Evolutionary conservation across 257 asterid genomes (phyloP).

Genomic region (Lantana camara): DNA sequence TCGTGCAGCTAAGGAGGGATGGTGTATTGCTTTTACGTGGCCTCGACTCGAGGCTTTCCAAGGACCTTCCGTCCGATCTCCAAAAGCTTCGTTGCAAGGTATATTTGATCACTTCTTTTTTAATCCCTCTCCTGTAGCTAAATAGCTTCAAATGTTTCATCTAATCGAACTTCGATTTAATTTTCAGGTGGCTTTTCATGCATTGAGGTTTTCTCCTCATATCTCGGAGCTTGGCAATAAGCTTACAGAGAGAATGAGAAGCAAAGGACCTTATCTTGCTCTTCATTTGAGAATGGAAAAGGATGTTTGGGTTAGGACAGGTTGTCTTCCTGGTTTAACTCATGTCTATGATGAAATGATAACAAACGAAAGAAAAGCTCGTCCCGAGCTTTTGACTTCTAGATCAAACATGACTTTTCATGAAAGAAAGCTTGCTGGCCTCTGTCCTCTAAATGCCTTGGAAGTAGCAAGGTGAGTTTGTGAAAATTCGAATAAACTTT

Average conservation of each 20-base stretch:
- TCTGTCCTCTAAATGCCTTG: slow-evolving; percentile 86
- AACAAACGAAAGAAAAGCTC: slow-evolving; percentile 60
- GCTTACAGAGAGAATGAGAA: slow-evolving; percentile 84
- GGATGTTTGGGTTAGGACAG: slow-evolving; percentile 98
- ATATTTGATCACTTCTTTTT: slow-evolving; percentile 9
- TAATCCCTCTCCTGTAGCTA: neutral
- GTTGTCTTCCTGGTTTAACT: slow-evolving; percentile 88
- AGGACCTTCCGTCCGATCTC: slow-evolving; percentile 91
- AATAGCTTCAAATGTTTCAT: neutral
- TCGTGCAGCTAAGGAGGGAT: slow-evolving; percentile 79
- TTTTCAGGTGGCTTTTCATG: slow-evolving; percentile 85
- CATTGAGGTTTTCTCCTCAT: slow-evolving; percentile 73
- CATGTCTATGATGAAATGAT: slow-evolving; percentile 70
- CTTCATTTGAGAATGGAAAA: slow-evolving; percentile 97
- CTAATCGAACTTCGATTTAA: neutral
- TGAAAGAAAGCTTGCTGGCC: slow-evolving; percentile 79
- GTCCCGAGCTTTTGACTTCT: slow-evolving; percentile 84
- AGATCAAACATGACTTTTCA: slow-evolving; percentile 84
- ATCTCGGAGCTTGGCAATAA: slow-evolving; percentile 76
- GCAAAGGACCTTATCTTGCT: slow-evolving; percentile 88
- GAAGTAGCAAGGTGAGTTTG: slow-evolving; percentile 68
- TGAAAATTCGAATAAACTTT: neutral
- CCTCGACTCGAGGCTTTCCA: slow-evolving; percentile 84
- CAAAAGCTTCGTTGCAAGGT: slow-evolving; percentile 99
- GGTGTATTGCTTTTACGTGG: slow-evolving; percentile 84